A percentile compares a stretch with the other conserved stretches of the same genome.
These are phyloP conservation scores for Lepiota subincarnata DNA, from an alignment of 768 basidiomycete genomes.

Conservation along the genomic window DNA sequence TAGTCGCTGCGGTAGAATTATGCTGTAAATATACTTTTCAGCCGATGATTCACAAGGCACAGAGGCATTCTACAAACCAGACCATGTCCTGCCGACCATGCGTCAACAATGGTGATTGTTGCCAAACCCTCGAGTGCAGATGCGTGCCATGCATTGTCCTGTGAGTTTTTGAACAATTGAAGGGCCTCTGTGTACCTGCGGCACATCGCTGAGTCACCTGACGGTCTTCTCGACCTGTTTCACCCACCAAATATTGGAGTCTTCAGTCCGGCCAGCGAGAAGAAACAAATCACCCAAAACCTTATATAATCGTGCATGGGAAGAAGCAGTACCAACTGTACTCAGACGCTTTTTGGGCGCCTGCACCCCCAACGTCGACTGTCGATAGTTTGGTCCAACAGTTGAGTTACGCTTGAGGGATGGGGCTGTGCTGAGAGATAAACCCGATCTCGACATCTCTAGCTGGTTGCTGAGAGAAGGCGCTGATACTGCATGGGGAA, in stretches of 20 bases:
- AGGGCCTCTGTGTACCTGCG: slow-evolving; percentile 84
- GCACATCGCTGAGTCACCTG: slow-evolving; percentile 15
- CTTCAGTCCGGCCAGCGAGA: slow-evolving; percentile 78
- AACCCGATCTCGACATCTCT: slow-evolving; percentile 41
- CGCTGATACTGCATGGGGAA: slow-evolving; percentile 29
- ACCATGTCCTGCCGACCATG: slow-evolving; percentile 76
- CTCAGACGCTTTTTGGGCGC: slow-evolving; percentile 59
- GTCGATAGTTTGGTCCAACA: slow-evolving; percentile 43
- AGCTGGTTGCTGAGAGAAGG: slow-evolving; percentile 53
- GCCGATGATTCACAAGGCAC: not conserved
- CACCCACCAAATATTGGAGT: slow-evolving; percentile 74
- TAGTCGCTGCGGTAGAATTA: slow-evolving; percentile 43
- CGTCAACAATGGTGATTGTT: slow-evolving; percentile 73
- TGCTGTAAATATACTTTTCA: slow-evolving; percentile 37
- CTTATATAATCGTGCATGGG: slow-evolving; percentile 84
- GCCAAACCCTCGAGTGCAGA: slow-evolving; percentile 83
- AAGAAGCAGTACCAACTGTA: slow-evolving; percentile 63
- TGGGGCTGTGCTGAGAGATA: slow-evolving; percentile 35
- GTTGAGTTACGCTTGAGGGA: slow-evolving; percentile 55
- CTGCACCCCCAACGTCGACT: slow-evolving; percentile 44
- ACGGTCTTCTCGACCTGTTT: slow-evolving; percentile 1
- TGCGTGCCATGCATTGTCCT: slow-evolving; percentile 88
- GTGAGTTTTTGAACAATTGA: slow-evolving; percentile 64
- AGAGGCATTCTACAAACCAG: slow-evolving; percentile 44
- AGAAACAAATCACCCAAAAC: slow-evolving; percentile 86